Evolutionary conservation across 2,329 filamentous ascomycete species (phyloP).

Genomic region (Leptographium lundbergii): DNA sequence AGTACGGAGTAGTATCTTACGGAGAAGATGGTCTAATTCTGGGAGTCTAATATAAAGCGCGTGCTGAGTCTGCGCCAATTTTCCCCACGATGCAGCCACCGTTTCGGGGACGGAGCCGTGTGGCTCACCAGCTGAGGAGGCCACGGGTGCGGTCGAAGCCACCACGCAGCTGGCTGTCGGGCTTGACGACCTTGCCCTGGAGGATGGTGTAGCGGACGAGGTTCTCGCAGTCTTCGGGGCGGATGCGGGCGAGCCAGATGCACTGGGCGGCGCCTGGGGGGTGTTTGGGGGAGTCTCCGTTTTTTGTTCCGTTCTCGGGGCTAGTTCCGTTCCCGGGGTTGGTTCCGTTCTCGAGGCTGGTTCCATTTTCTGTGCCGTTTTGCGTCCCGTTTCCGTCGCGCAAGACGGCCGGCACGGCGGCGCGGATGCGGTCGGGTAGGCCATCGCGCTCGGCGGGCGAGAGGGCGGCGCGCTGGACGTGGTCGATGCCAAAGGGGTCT

Average conservation of each 20-base stretch:
- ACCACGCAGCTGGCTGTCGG: constrained; percentile 69
- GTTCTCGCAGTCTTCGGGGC: constrained; percentile 85
- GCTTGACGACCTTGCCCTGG: constrained; percentile 90
- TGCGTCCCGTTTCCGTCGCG: constrained; percentile 10
- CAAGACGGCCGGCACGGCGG: constrained; percentile 18
- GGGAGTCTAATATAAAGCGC: no score
- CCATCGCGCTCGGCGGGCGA: constrained; percentile 24
- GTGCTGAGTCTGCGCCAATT: no score
- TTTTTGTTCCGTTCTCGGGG: not conserved
- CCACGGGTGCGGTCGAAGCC: constrained; percentile 79
- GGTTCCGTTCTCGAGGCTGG: not conserved
- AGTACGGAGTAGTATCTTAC: no score
- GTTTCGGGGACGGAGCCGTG: not conserved
- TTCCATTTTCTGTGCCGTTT: constrained; percentile 8
- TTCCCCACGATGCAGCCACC: no score
- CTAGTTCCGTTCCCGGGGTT: constrained; percentile 11
- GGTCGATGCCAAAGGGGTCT: constrained; percentile 42
- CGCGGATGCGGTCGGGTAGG: constrained; percentile 8
- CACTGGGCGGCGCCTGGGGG: constrained; percentile 58
- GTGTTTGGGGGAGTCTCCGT: not conserved
- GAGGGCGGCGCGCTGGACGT: constrained; percentile 24
- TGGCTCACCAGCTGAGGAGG: constrained; percentile 67
- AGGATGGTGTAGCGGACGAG: constrained; percentile 79
- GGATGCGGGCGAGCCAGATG: constrained; percentile 80
- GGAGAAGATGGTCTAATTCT: no score